phyloP scores from a whole-genome alignment of 495 filamentous ascomycete genomes.

The Penicillium simplicissimum region DNA sequence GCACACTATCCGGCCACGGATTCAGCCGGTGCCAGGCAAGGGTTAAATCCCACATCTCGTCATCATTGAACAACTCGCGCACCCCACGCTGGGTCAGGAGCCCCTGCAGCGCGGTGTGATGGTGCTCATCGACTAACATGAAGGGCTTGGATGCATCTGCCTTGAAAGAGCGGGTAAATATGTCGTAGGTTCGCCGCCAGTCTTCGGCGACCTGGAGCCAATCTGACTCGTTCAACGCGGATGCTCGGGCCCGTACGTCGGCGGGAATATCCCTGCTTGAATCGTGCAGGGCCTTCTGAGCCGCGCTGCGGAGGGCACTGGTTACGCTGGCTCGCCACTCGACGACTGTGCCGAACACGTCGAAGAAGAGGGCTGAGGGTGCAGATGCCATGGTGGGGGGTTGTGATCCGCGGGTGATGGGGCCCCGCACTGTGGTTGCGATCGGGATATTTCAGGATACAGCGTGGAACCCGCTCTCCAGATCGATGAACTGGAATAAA shows the following conservation, averaged over 20 bases:
- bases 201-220: conserved; percentile 65
- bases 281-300: conserved; percentile 42
- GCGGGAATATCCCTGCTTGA: conserved; percentile 46
- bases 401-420: not conserved
- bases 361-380: conserved; percentile 57
- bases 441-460: not conserved
- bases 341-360: conserved; percentile 77
- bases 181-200: conserved; percentile 65
- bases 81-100: conserved; percentile 58
- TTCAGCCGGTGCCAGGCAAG: conserved; percentile 69
- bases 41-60: conserved; percentile 57
- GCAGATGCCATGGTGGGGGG: conserved; percentile 29
- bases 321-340: conserved; percentile 67
- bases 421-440: not conserved
- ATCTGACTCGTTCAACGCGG: conserved; percentile 52
- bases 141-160: conserved; percentile 46
- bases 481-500: not conserved
- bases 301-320: conserved; percentile 44
- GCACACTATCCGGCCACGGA: conserved; percentile 66
- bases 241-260: conserved; percentile 47
- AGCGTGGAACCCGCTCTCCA: not conserved
- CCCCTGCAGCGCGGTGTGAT: conserved; percentile 58
- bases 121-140: conserved; percentile 66
- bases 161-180: conserved; percentile 53
- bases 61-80: conserved; percentile 56